Base-by-base conservation (phyloP, 768 basidiomycete genomes). In the Kwoniella bestiolae region DNA sequence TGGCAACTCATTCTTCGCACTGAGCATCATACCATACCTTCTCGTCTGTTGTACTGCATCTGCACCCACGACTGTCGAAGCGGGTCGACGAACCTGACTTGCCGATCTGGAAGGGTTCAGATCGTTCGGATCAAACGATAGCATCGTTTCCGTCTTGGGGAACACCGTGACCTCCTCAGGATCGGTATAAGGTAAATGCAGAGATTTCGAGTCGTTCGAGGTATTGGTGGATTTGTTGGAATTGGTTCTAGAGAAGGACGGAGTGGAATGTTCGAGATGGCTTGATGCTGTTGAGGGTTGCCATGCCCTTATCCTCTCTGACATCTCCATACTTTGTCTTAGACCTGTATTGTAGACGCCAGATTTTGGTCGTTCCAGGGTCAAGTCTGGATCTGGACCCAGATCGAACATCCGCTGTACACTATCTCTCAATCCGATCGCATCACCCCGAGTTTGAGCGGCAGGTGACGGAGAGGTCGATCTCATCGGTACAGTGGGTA, bases 51-150 rank as follows among this genome's bases (percentile, higher is more conserved):
- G 44, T 23, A 50, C 60, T 21, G 18, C 50, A 41, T 18, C 44
- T 8, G 38, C 38, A 21, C 14, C 50, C 26, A 59, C 38, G 8
- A 68, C 31, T 14, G 35, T 34, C 6, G 65, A 65, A 8, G 66
- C 45, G 2, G 66, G 55, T 45, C 75, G 47, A n/a, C 74, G 63
- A n/a, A 73, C 77, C 58, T 79, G 78, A 61, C 71, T 73, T 7
- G 78, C 78, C 3, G 76, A 78, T 38, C 78, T 60, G 29, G 78
- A 79, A 12, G 78, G 78, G 55, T 79, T 79, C 31, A 79, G 63
- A 63, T 79, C 78, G 45, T 70, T 71, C n/a, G 73, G 75, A 53
- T 79, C 78, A 52, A 79, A 79, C 26, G 65, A 66, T 32, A 75
- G 51, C 18, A 65, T 35, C n/a, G 73, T 73, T 18, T 75, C 75